Percentiles rank a stretch among this genome's conserved stretches.
Evolutionary conservation across 208 protist genomes (phyloP).

Genomic region (Novymonas esmeraldas): DNA sequence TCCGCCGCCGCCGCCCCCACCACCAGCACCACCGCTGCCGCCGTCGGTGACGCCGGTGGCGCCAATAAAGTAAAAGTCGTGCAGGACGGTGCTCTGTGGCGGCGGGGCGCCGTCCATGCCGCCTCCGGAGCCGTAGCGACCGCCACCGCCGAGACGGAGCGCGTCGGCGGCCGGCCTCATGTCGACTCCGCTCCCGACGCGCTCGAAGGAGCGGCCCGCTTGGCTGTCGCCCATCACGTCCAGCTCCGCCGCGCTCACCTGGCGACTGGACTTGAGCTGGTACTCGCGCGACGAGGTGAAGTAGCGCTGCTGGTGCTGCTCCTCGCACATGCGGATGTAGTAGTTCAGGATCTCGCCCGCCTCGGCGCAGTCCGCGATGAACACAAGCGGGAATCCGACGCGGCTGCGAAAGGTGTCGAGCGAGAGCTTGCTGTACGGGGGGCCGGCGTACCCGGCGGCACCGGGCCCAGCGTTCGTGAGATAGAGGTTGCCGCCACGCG

Average conservation of each 20-base stretch:
- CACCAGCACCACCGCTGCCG: conserved; percentile 4
- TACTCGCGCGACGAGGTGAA: conserved; percentile 48
- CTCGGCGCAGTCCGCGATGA: conserved; percentile 84
- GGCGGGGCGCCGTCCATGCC: conserved; percentile 21
- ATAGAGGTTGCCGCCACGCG: conserved; percentile 52
- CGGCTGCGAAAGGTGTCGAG: conserved; percentile 62
- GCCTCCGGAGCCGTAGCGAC: conserved; percentile 10
- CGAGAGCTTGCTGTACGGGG: conserved; percentile 47
- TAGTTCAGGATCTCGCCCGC: conserved; percentile 67
- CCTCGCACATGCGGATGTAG: conserved; percentile 63
- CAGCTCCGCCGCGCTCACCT: conserved; percentile 37
- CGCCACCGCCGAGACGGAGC: conserved; percentile 17
- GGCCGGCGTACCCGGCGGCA: conserved; percentile 20
- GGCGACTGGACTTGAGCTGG: conserved; percentile 45
- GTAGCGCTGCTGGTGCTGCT: conserved; percentile 63
- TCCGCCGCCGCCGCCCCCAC: conserved; percentile 8
- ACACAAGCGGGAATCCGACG: conserved; percentile 77
- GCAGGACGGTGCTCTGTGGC: conserved; percentile 31
- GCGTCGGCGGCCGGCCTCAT: conserved; percentile 11
- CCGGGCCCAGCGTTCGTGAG: conserved; percentile 39
- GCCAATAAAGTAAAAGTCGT: conserved; percentile 89
- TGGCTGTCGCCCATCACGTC: conserved; percentile 22
- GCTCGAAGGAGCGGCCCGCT: conserved; percentile 9
- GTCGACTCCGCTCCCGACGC: conserved; percentile 28
- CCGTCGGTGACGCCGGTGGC: conserved; percentile 47